Evolutionary conservation across 768 basidiomycete genomes (phyloP).

Genomic region (Holtermannia corniformis): DNA sequence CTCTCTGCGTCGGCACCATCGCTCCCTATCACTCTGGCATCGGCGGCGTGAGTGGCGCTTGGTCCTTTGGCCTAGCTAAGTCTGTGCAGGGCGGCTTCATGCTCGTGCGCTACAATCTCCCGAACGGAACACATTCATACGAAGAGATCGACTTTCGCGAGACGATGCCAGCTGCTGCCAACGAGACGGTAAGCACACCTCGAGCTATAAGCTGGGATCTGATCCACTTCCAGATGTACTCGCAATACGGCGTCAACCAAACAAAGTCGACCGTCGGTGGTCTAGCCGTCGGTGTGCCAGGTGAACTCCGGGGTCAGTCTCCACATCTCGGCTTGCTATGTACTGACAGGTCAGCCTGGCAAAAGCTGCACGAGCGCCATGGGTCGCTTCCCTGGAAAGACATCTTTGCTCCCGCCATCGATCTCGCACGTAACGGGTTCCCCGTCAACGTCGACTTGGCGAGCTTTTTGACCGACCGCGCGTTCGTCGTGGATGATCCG

Average conservation of each 20-base stretch:
- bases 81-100: slow-evolving; percentile 25
- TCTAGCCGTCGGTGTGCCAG: slow-evolving; percentile 32
- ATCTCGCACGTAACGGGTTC: slow-evolving; percentile 35
- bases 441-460: slow-evolving; percentile 33
- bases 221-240: slow-evolving; percentile 17
- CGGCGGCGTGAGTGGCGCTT: slow-evolving; percentile 16
- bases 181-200: slow-evolving; percentile 18
- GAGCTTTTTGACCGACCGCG: slow-evolving; percentile 2
- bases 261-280: slow-evolving; percentile 35
- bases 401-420: slow-evolving; percentile 34
- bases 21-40: slow-evolving; percentile 31
- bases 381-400: slow-evolving; percentile 28
- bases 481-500: slow-evolving; percentile 12
- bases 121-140: slow-evolving; percentile 14
- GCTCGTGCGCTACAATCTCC: slow-evolving; percentile 24
- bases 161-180: slow-evolving; percentile 27
- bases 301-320: slow-evolving; percentile 29
- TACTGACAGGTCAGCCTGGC: slow-evolving; percentile 13
- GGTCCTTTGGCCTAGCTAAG: neutral
- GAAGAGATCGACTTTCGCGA: slow-evolving; percentile 29
- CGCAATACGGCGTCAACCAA: slow-evolving; percentile 10
- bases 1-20: slow-evolving; percentile 30
- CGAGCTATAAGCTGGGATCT: neutral
- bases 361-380: slow-evolving; percentile 24
- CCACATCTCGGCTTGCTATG: neutral